Percentiles rank a stretch among this genome's conserved stretches.
These are phyloP conservation scores for Nicotiana undulata DNA, from an alignment of 257 asterid genomes.

Conservation along the genomic window DNA sequence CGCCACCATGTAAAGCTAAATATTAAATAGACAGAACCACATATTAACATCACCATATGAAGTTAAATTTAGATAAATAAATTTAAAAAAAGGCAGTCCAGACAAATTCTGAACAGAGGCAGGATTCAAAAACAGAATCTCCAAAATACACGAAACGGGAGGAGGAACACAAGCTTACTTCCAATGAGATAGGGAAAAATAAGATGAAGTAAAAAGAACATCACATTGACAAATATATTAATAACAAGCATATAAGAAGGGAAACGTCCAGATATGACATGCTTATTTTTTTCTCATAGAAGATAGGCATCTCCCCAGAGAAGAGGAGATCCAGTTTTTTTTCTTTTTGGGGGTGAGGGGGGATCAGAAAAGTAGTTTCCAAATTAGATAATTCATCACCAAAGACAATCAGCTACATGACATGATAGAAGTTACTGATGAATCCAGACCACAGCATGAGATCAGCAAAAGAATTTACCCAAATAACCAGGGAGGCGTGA, in stretches of 20 bases:
- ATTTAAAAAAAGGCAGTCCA: background rate
- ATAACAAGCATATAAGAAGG: background rate
- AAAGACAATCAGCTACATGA: background rate
- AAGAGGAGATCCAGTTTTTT: background rate
- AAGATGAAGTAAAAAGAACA: background rate
- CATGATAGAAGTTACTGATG: background rate
- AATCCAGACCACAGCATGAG: background rate
- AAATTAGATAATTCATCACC: background rate
- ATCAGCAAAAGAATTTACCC: constrained; percentile 35
- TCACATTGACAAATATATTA: background rate
- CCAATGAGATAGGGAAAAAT: background rate
- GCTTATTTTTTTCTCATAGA: background rate
- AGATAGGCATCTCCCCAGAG: background rate
- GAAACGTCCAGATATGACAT: background rate
- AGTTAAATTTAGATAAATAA: background rate
- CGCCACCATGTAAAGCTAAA: background rate
- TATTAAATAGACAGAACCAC: background rate
- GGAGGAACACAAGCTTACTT: background rate
- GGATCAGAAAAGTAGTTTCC: background rate
- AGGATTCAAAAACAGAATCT: background rate
- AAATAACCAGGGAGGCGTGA: constrained; percentile 89
- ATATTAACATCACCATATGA: background rate
- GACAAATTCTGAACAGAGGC: background rate
- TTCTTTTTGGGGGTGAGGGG: background rate
- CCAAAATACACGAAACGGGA: background rate